These are phyloP conservation scores for Mesembryanthemum crystallinum DNA, from an alignment of 148 eudicot genomes.

Conservation along the genomic window DNA sequence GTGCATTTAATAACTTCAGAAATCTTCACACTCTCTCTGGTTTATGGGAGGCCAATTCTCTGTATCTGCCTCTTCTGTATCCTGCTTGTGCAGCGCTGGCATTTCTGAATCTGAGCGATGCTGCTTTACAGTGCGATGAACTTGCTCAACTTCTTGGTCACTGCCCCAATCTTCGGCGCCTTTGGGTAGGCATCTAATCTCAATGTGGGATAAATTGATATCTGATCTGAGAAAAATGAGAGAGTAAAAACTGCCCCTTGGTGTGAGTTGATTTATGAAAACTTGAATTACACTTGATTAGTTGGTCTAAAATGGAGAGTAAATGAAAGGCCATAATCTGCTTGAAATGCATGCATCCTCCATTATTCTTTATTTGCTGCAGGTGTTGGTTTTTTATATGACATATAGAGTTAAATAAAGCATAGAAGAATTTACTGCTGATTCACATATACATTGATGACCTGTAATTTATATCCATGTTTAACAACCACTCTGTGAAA, in stretches of 20 bases:
- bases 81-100: slow-evolving; percentile 54
- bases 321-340: too few species aligned
- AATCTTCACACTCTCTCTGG: slow-evolving; percentile 59
- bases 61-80: slow-evolving; percentile 50
- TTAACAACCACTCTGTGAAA: too few species aligned
- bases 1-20: slow-evolving; percentile 46
- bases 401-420: background rate
- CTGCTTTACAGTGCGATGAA: slow-evolving; percentile 46
- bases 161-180: slow-evolving; percentile 72
- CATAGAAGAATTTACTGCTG: background rate
- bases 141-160: slow-evolving; percentile 56
- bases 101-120: slow-evolving; percentile 71
- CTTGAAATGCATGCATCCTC: too few species aligned
- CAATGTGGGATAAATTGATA: background rate
- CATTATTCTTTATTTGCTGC: background rate
- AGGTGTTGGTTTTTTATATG: background rate
- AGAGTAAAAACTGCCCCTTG: background rate
- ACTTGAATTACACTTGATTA: background rate
- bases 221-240: background rate
- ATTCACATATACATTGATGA: background rate
- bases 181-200: slow-evolving; percentile 55
- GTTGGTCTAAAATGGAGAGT: too few species aligned
- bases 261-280: background rate
- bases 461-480: too few species aligned
- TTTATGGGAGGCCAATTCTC: slow-evolving; percentile 54